phyloP scores from a whole-genome alignment of 257 asterid species.

The Perilla frutescens region DNA sequence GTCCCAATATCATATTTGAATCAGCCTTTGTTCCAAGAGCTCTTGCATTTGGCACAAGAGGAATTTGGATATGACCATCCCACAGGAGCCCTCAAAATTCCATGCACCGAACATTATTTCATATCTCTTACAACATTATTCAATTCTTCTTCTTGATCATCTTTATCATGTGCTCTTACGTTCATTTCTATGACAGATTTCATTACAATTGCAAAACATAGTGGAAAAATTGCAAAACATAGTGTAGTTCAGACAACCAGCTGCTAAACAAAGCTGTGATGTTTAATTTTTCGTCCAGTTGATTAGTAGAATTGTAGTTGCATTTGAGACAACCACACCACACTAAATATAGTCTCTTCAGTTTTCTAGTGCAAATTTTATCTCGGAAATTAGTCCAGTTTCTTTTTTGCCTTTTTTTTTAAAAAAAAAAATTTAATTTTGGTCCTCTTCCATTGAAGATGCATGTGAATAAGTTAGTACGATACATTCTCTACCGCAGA shows the following conservation, averaged over 20 bases:
- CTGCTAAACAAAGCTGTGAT: constrained; percentile 12
- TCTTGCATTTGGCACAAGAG: constrained; percentile 64
- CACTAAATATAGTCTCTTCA: constrained; percentile 19
- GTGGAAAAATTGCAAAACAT: background rate
- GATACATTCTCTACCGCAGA: constrained; percentile 1
- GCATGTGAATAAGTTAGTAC: background rate
- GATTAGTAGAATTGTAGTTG: background rate
- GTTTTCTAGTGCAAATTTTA: background rate
- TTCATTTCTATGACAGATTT: background rate
- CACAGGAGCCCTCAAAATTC: constrained; percentile 54
- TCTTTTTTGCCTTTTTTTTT: background rate
- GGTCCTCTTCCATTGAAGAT: background rate
- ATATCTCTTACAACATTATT: constrained; percentile 35
- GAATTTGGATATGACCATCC: constrained; percentile 73
- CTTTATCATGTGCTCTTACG: no score
- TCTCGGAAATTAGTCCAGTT: background rate
- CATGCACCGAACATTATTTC: constrained; percentile 59
- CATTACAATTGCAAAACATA: background rate
- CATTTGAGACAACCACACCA: background rate
- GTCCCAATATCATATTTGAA: constrained; percentile 57
- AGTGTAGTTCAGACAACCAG: background rate
- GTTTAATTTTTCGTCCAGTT: background rate
- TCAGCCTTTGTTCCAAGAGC: constrained; percentile 63
- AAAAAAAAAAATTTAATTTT: background rate
- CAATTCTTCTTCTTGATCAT: constrained; percentile 43